Conservation (phyloP, 1,284 basidiomycete species). For the Leccinum solheimii region DNA sequence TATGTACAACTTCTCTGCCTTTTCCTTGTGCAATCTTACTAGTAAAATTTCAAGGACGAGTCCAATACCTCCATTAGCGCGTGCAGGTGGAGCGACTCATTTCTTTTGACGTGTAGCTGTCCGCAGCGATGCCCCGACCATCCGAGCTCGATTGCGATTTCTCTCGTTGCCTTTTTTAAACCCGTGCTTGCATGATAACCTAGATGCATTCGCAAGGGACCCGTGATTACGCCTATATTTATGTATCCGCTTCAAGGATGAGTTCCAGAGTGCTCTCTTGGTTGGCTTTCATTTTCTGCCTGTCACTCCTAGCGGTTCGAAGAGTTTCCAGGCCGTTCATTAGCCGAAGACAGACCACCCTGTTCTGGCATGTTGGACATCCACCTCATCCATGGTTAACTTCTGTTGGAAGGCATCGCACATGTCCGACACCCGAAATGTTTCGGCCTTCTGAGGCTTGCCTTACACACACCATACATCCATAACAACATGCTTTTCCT, state of each 20-base stretch:
- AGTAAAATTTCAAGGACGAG: neutral
- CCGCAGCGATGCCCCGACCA: neutral
- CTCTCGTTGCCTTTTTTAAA: neutral
- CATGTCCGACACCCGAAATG: neutral
- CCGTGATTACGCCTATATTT: neutral
- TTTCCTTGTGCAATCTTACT: neutral
- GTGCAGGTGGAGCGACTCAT: neutral
- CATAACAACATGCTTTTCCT: neutral
- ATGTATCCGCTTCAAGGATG: conserved; percentile 1
- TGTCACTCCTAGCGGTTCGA: neutral
- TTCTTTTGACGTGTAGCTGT: neutral
- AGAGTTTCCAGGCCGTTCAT: neutral
- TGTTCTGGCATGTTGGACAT: neutral
- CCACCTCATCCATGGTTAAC: neutral
- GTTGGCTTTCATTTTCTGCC: neutral
- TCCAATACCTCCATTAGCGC: neutral
- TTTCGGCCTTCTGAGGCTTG: neutral
- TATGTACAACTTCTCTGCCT: neutral
- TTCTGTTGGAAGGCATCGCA: neutral
- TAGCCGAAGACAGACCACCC: neutral
- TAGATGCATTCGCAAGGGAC: neutral
- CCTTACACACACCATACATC: neutral
- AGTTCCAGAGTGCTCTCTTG: neutral
- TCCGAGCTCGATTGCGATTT: neutral
- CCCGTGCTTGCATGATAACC: neutral